These are phyloP conservation scores for Candida nonsorbophila DNA, from an alignment of 805 yeast species.

Conservation along the genomic window DNA sequence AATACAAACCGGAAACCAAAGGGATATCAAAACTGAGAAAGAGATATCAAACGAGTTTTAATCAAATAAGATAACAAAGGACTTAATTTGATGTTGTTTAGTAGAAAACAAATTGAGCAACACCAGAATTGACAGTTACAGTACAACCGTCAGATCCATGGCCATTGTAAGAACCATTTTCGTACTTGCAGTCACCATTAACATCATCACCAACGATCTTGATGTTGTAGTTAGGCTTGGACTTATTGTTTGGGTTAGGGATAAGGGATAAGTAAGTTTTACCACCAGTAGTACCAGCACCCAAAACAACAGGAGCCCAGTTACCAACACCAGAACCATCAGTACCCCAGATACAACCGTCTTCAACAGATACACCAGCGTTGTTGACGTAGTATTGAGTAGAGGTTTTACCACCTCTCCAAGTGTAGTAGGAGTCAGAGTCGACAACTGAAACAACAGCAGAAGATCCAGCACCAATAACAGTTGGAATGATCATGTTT, in stretches of 20 bases:
- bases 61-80: too few relatives aligned
- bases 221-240: constrained; percentile 53
- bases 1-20: too few relatives aligned
- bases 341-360: constrained; percentile 94
- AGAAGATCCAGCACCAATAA: constrained; percentile 61
- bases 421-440: constrained; percentile 68
- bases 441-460: constrained; percentile 76
- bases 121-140: constrained; percentile 56
- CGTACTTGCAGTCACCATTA: constrained; percentile 75
- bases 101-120: constrained; percentile 51
- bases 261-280: constrained; percentile 81
- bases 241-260: constrained; percentile 87
- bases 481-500: constrained; percentile 95
- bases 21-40: too few relatives aligned
- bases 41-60: too few relatives aligned
- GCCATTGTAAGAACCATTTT: constrained; percentile 70
- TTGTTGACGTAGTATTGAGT: constrained; percentile 96
- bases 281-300: constrained; percentile 74
- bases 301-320: constrained; percentile 97
- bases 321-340: constrained; percentile 80
- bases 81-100: too few relatives aligned
- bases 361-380: constrained; percentile 85
- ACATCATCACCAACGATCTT: constrained; percentile 60
- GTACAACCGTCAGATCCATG: constrained; percentile 73
- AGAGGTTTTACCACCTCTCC: constrained; percentile 81